A percentile compares a stretch with the other conserved stretches of the same genome.
Evolutionary conservation across 352 stramenopile genomes (phyloP).

Genomic region (Globisporangium cederbergense): DNA sequence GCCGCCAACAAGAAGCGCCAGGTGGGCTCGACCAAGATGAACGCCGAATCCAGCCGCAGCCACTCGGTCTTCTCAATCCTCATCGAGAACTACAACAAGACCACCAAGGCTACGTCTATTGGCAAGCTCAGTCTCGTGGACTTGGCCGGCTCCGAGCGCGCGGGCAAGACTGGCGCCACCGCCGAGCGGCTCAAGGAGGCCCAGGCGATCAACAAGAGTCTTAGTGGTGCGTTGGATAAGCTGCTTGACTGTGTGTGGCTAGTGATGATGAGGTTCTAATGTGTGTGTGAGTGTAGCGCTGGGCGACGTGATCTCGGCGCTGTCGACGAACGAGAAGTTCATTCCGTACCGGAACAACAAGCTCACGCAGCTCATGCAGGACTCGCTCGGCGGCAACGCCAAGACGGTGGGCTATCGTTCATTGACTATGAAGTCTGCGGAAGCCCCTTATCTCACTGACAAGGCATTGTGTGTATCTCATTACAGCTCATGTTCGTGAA

Average conservation of each 20-base stretch:
- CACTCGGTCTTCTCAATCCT: slow-evolving; percentile 90
- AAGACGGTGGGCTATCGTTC: slow-evolving; percentile 66
- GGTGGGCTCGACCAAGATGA: slow-evolving; percentile 92
- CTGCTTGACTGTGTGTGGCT: neutral
- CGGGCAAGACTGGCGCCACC: slow-evolving; percentile 83
- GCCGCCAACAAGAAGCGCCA: slow-evolving; percentile 86
- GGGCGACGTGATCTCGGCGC: slow-evolving; percentile 90
- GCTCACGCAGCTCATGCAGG: slow-evolving; percentile 92
- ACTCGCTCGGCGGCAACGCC: slow-evolving; percentile 91
- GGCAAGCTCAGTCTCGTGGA: slow-evolving; percentile 88
- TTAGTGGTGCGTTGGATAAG: slow-evolving; percentile 47
- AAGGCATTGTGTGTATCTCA: neutral
- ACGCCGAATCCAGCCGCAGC: slow-evolving; percentile 86
- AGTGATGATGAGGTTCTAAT: neutral
- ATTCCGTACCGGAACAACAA: slow-evolving; percentile 94
- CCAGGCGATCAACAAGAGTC: slow-evolving; percentile 89
- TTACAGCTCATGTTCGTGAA: slow-evolving; percentile 89
- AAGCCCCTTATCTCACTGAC: neutral
- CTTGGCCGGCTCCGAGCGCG: slow-evolving; percentile 84
- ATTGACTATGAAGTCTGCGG: too few species aligned
- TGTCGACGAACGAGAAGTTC: slow-evolving; percentile 91
- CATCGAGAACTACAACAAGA: slow-evolving; percentile 88
- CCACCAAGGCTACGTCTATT: slow-evolving; percentile 76
- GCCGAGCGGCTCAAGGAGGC: slow-evolving; percentile 85
- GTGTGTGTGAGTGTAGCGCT: slow-evolving; percentile 38